These are phyloP conservation scores for Sanchytrium tribonematis DNA, from an alignment of 371 early-diverging fungal genomes.

Conservation along the genomic window DNA sequence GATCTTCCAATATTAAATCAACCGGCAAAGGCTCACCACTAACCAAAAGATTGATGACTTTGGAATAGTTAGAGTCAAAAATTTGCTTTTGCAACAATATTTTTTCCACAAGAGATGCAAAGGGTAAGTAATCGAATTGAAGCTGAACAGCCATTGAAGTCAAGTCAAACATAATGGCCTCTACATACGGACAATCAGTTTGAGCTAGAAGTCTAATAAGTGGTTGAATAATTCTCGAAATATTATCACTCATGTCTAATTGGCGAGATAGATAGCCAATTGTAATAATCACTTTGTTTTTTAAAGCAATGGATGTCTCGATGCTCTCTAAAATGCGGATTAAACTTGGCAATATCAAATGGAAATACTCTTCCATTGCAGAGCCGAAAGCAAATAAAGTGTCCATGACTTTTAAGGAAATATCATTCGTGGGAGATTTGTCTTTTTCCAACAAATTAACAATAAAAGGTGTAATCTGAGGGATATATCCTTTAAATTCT, in stretches of 20 bases:
- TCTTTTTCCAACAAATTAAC: slow-evolving; percentile 41
- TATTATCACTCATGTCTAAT: slow-evolving; percentile 59
- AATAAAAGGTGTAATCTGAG: slow-evolving; percentile 44
- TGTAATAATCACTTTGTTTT: slow-evolving; percentile 42
- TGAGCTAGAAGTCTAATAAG: slow-evolving; percentile 42
- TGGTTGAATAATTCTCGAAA: slow-evolving; percentile 67
- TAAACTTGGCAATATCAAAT: slow-evolving; percentile 62
- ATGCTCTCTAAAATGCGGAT: slow-evolving; percentile 46
- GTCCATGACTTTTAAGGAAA: slow-evolving; percentile 48
- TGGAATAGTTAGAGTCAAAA: slow-evolving; percentile 33
- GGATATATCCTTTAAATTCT: slow-evolving; percentile 42
- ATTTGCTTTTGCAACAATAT: slow-evolving; percentile 18
- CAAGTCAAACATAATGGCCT: not conserved
- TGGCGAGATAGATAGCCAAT: slow-evolving; percentile 44
- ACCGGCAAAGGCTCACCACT: slow-evolving; percentile 43
- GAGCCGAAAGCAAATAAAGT: slow-evolving; percentile 55
- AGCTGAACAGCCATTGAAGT: not conserved
- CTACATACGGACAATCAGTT: slow-evolving; percentile 8
- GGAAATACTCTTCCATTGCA: slow-evolving; percentile 74
- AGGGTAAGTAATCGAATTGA: not conserved
- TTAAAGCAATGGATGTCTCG: slow-evolving; percentile 30
- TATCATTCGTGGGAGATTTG: slow-evolving; percentile 30
- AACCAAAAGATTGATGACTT: slow-evolving; percentile 35
- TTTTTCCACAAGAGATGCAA: not conserved
- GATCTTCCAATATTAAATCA: slow-evolving; percentile 9